Conservation (phyloP, 495 filamentous ascomycete species). For the Copromyces sp. region DNA sequence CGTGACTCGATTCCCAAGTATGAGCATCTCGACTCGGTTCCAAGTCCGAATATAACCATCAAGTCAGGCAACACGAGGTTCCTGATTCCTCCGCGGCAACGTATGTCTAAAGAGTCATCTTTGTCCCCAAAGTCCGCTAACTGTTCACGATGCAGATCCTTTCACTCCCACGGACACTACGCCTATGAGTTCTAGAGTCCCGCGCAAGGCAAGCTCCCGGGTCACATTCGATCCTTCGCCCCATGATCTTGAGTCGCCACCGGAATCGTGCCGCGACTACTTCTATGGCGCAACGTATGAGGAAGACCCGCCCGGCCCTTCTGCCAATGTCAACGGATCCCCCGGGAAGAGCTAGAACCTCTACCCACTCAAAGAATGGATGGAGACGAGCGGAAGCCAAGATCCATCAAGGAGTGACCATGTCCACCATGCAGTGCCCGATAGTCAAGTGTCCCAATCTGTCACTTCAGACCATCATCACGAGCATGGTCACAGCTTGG, state of each 20-base stretch:
- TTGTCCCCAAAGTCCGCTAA: neutral
- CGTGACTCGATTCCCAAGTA: neutral
- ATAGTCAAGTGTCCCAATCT: neutral
- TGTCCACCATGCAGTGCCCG: neutral
- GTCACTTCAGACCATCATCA: conserved; percentile 2
- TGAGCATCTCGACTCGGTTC: neutral
- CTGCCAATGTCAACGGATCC: neutral
- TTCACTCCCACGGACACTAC: neutral
- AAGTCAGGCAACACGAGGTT: neutral
- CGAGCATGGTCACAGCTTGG: conserved; percentile 19
- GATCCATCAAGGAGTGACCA: neutral
- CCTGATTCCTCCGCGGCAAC: neutral
- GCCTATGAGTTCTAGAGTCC: neutral
- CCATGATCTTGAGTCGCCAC: neutral
- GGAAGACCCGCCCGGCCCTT: neutral
- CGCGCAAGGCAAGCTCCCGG: neutral
- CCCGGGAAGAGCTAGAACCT: conserved; percentile 6
- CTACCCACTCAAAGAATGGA: conserved; percentile 10
- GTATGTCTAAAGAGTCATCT: neutral
- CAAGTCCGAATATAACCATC: neutral
- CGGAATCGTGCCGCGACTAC: neutral
- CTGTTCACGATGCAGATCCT: neutral
- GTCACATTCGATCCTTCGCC: neutral
- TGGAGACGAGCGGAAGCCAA: neutral
- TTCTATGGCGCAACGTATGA: neutral